Base-by-base conservation (phyloP, 2,329 filamentous ascomycete species). In the Paraconiothyrium sp. region DNA sequence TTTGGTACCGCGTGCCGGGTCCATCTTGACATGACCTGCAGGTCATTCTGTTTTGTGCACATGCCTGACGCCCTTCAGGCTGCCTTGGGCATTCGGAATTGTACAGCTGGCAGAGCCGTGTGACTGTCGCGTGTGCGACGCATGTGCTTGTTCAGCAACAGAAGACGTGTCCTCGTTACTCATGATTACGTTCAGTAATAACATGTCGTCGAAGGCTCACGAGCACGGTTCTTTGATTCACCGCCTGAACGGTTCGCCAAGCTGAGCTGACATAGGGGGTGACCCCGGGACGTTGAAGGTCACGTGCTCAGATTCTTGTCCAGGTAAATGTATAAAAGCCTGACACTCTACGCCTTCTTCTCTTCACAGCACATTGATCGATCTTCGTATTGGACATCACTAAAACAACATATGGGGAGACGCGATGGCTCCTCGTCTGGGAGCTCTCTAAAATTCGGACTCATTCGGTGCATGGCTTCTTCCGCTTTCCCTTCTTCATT, bases 1-100 rank as follows among this genome's bases (percentile, higher is more conserved):
- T 24, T 30, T 14, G 13, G 49, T 39, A n/a, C 49, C 49, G 39
- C 49, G 35, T 52, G 49, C 49, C 49, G n/a, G 48, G 27, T 41
- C 51, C 24, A 51, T 22, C 13, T 51, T 4, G 48, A 34, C 30
- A 51, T 35, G 48, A 37, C 30, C 30, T 37, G 48, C 48, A 37
- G 32, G 48, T 51, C 30, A 20, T 35, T 37, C 20, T 37, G 30
- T 20, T 37, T 22, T 10, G 48, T 51, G n/a, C 32, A 22, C 32
- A 51, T 51, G 48, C 24, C 32, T 37, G 46, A 24, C 43, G 48
- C 48, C n/a, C 24, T 30, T 50, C 27, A 34, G n/a, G 46, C 22
- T 16, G 13, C 46, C 32, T 37, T 11, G 30, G 48, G 16, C 20
- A 20, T 34, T 9, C 48, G 7, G 1, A 2, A 22, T 16, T 11